Evolutionary conservation across 306 rosid genomes (phyloP).

Genomic region (Cicer cuneatum): DNA sequence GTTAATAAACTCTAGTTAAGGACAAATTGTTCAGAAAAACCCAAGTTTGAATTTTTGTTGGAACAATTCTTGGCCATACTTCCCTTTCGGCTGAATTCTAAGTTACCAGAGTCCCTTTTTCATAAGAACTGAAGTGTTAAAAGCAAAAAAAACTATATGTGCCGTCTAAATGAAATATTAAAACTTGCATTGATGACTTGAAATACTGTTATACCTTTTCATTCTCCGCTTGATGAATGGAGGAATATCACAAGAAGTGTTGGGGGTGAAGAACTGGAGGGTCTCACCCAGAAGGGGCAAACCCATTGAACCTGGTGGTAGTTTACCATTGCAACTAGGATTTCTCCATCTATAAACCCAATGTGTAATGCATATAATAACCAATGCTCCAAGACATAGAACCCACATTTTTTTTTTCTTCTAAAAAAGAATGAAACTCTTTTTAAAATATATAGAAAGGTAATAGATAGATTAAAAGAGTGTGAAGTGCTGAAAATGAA

Average conservation of each 20-base stretch:
- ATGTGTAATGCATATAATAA: conserved; percentile 63
- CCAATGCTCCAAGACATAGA: conserved; percentile 61
- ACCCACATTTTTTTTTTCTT: conserved; percentile 63
- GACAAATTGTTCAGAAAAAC: too few species aligned
- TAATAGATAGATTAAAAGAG: conserved; percentile 24
- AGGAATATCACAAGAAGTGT: conserved; percentile 77
- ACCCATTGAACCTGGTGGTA: conserved; percentile 99
- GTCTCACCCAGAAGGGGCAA: conserved; percentile 92
- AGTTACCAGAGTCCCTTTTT: too few species aligned
- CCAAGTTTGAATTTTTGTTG: too few species aligned
- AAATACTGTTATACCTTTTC: conserved; percentile 61
- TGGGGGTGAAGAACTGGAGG: conserved; percentile 84
- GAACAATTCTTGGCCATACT: too few species aligned
- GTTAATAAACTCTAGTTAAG: too few species aligned
- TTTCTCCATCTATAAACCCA: conserved; percentile 89
- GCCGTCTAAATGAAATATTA: background rate
- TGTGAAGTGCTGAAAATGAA: conserved; percentile 41
- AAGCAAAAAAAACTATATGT: too few species aligned
- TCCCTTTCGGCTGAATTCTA: too few species aligned
- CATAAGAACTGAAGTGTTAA: too few species aligned
- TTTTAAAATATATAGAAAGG: conserved; percentile 36
- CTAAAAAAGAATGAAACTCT: background rate
- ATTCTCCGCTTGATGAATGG: conserved; percentile 88
- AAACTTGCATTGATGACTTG: conserved; percentile 3
- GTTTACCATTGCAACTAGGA: conserved; percentile 82